Evolutionary conservation across 306 rosid species (phyloP).

Genomic region (Potentilla sterilis): DNA sequence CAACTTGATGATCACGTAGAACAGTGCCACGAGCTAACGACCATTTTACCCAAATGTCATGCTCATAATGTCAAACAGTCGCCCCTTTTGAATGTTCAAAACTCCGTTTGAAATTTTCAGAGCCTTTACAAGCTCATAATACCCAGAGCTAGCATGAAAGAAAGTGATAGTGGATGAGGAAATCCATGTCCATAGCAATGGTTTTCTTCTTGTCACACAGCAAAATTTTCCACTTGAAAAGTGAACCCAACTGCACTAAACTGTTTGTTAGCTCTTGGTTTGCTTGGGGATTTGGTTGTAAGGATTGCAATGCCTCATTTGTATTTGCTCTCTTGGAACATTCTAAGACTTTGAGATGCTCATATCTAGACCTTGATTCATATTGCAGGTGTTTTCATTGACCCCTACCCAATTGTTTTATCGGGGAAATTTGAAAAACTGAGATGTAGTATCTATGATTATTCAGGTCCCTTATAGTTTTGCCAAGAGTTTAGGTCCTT

Average conservation of each 20-base stretch:
- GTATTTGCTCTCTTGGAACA: slow-evolving; percentile 64
- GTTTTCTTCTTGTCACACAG: slow-evolving; percentile 54
- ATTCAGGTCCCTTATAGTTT: slow-evolving; percentile 27
- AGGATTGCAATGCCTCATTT: slow-evolving; percentile 40
- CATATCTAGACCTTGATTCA: not conserved
- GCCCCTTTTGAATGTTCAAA: slow-evolving; percentile 22
- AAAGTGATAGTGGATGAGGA: slow-evolving; percentile 42
- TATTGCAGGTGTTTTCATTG: not conserved
- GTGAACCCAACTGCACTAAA: slow-evolving; percentile 37
- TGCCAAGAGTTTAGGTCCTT: slow-evolving; percentile 34
- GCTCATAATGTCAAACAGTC: slow-evolving; percentile 39
- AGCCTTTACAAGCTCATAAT: slow-evolving; percentile 24
- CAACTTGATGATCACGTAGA: not conserved
- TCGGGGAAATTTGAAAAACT: slow-evolving; percentile 11
- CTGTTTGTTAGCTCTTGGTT: slow-evolving; percentile 64
- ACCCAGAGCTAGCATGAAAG: slow-evolving; percentile 18
- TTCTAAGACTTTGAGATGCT: slow-evolving; percentile 60
- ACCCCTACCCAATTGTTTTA: slow-evolving; percentile 18
- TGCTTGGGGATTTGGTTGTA: slow-evolving; percentile 49
- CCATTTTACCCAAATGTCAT: slow-evolving; percentile 23
- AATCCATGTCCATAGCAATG: slow-evolving; percentile 40
- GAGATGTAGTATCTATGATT: slow-evolving; percentile 10
- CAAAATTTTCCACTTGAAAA: slow-evolving; percentile 44
- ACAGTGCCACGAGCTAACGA: slow-evolving; percentile 6
- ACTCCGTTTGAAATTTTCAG: slow-evolving; percentile 40